Evolutionary conservation across 352 stramenopile genomes (phyloP).

Genomic region (Pythium guiyangense): DNA sequence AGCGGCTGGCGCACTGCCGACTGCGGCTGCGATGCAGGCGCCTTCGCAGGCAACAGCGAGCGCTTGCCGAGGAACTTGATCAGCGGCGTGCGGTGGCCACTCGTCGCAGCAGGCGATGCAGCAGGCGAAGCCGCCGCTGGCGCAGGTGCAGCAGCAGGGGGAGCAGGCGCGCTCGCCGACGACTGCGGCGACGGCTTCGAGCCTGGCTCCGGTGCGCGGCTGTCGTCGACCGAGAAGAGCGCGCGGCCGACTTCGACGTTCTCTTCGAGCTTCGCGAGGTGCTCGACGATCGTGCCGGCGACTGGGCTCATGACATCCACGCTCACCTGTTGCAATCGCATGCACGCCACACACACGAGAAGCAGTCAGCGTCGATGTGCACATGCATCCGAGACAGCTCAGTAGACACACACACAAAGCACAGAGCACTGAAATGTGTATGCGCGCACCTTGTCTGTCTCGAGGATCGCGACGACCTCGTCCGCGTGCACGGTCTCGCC

Average conservation of each 20-base stretch:
- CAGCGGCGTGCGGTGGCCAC: constrained; percentile 43
- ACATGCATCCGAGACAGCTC: no score
- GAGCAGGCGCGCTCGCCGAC: constrained; percentile 8
- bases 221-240: constrained; percentile 94
- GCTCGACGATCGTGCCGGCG: constrained; percentile 90
- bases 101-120: constrained; percentile 6
- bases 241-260: constrained; percentile 93
- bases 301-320: constrained; percentile 90
- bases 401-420: background rate
- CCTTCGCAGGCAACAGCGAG: constrained; percentile 42
- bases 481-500: constrained; percentile 93
- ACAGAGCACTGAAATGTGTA: background rate
- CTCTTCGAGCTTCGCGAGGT: constrained; percentile 93
- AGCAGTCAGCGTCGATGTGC: background rate
- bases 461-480: constrained; percentile 97
- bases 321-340: constrained; percentile 48
- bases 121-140: constrained; percentile 10
- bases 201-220: constrained; percentile 26
- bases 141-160: constrained; percentile 9
- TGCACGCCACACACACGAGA: background rate
- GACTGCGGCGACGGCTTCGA: constrained; percentile 17
- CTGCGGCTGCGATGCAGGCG: constrained; percentile 24
- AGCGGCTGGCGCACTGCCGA: constrained; percentile 14
- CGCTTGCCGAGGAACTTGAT: constrained; percentile 76
- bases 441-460: constrained; percentile 98